Base-by-base conservation (phyloP, 441 rosid species). In the Croton setiger region DNA sequence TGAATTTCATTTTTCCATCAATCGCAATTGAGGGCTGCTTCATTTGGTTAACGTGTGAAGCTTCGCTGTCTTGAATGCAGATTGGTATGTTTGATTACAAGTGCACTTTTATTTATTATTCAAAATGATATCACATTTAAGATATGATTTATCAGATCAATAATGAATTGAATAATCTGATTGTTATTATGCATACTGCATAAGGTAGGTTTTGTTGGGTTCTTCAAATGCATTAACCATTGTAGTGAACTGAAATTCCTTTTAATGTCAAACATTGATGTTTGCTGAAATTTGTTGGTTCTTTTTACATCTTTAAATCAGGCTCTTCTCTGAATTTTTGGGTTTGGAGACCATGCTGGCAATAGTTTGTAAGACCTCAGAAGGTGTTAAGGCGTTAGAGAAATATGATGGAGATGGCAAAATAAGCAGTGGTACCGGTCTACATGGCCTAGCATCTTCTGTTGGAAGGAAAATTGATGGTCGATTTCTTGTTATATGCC, bases 261-360 rank as follows among this genome's bases (percentile, higher is more conserved):
- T 18, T 5, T 15, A 41, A 48, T 9, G 20, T 21, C 7, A 36
- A 15, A 12, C 65, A 14, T 18, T 44, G 0, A 20, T 7, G 49
- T 37, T 60, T 23, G 27, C 0, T 60, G 35, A 43, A 3, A 54
- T 64, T n/a, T 4, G 18, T 11, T 4, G n/a, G n/a, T 10, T 1
- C 9, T 56, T 41, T 10, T 1, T 20, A 2, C 62, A 41, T 4
- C 62, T 11, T n/a, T 51, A 23, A 48, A 59, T 31, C 45, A 71
- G 74, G 60, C 59, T 71, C 48, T 48, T 71, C 12, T 71, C 69
- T 0, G 74, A 64, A 43, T 64, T 20, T 59, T 63, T 76, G 70
- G 80, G 80, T 51, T 12, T 48, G 18, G 79, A 75, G 62, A 66
- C 54, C n/a, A 75, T 79, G 79, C 72, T 75, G 23, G 77, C 74